Evolutionary conservation across 2,329 filamentous ascomycete genomes (phyloP).

Genomic region (Colletotrichum simmondsii): DNA sequence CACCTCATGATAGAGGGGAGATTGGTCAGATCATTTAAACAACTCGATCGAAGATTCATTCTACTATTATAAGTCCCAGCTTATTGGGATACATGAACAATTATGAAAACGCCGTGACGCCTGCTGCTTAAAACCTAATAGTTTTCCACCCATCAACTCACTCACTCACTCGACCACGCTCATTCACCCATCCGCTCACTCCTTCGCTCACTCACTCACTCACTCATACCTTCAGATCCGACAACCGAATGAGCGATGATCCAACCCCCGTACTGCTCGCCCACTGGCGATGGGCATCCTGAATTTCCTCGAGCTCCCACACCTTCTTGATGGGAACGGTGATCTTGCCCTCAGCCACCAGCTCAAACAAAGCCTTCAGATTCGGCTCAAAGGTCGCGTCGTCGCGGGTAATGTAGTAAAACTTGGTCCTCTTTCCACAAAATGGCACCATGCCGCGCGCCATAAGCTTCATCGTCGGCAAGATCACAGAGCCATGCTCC

Average conservation of each 20-base stretch:
- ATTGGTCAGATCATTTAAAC: background rate
- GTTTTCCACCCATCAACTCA: background rate
- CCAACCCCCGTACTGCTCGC: conserved; percentile 47
- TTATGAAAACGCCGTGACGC: background rate
- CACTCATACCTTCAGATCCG: background rate
- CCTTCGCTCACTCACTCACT: background rate
- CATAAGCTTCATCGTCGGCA: conserved; percentile 48
- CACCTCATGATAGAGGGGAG: background rate
- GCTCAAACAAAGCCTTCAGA: conserved; percentile 42
- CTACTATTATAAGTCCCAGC: background rate
- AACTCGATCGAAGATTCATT: background rate
- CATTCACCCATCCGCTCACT: background rate
- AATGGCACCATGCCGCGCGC: conserved; percentile 34
- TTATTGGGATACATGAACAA: background rate
- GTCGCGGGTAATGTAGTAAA: conserved; percentile 50
- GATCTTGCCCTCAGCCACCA: conserved; percentile 46
- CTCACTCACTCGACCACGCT: background rate
- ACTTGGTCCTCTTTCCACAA: conserved; percentile 42
- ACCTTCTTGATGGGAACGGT: conserved; percentile 49
- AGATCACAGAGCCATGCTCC: conserved; percentile 46
- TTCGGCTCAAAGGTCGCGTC: conserved; percentile 44
- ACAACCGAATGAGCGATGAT: conserved; percentile 46
- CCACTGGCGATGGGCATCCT: conserved; percentile 50
- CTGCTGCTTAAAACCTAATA: background rate
- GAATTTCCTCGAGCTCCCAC: conserved; percentile 53